phyloP scores from a whole-genome alignment of 2,329 filamentous ascomycete genomes.

The Beauveria scarabaeidicola region DNA sequence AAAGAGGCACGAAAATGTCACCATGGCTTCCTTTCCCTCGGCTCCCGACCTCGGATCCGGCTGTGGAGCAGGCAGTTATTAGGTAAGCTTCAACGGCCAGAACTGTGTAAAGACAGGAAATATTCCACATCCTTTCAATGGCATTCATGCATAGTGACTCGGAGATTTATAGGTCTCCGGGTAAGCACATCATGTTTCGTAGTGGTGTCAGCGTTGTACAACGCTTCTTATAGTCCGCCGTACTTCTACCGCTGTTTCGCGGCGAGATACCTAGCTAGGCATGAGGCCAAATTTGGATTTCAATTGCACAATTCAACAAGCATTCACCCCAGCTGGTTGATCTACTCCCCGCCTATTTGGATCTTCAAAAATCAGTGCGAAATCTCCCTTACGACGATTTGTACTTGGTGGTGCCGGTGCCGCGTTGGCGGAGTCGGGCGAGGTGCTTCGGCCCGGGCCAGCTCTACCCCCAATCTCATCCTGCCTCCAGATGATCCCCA shows the following conservation, averaged over 20 bases:
- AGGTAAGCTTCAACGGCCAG: background rate
- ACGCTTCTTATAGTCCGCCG: too few relatives aligned
- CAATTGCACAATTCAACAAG: background rate
- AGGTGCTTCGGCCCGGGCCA: too few relatives aligned
- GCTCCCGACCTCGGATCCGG: slow-evolving; percentile 11
- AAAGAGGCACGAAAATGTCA: background rate
- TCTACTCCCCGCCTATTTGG: too few relatives aligned
- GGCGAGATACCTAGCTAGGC: too few relatives aligned
- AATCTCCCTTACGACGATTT: background rate
- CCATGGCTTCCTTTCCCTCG: background rate
- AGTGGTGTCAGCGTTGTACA: background rate
- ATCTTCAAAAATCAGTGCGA: background rate
- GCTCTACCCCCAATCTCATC: too few relatives aligned
- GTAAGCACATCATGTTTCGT: too few relatives aligned
- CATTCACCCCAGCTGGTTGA: too few relatives aligned
- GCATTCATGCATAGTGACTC: background rate
- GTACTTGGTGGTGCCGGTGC: background rate
- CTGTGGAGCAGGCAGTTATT: background rate
- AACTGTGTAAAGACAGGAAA: background rate
- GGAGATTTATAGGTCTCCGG: too few relatives aligned
- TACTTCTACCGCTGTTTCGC: background rate
- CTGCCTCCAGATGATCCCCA: too few relatives aligned
- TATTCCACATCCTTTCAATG: background rate
- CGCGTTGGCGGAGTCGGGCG: background rate
- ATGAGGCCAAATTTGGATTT: background rate